A percentile compares a stretch with the other conserved stretches of the same genome.
Evolutionary conservation across 2,329 filamentous ascomycete genomes (phyloP).

Genomic region (Nemania bipapillata): DNA sequence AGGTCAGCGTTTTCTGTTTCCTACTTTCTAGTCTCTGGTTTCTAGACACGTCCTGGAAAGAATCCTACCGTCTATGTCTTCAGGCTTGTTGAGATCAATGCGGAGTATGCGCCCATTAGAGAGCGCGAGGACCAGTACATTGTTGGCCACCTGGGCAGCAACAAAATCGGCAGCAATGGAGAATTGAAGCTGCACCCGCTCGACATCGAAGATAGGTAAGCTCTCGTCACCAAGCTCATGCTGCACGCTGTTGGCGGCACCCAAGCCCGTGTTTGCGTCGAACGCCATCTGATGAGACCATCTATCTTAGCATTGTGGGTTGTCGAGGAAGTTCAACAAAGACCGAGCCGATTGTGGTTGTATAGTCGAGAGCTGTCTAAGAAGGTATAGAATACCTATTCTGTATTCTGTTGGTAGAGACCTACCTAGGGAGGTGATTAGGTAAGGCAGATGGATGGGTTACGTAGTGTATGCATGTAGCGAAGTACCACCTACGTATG

Average conservation of each 20-base stretch:
- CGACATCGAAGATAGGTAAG: constrained; percentile 92
- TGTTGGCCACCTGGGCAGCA: constrained; percentile 95
- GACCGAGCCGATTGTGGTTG: constrained; percentile 28
- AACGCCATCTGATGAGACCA: constrained; percentile 68
- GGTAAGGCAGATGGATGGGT: too few relatives aligned
- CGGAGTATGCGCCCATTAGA: constrained; percentile 91
- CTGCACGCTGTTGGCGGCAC: constrained; percentile 69
- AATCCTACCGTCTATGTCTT: constrained; percentile 81
- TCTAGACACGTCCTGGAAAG: background rate
- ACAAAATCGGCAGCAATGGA: constrained; percentile 94
- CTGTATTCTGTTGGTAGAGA: background rate
- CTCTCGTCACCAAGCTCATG: constrained; percentile 66
- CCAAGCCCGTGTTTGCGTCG: constrained; percentile 77
- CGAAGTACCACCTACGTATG: constrained; percentile 7
- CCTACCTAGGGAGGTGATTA: background rate
- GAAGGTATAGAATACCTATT: background rate
- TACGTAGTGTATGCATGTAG: constrained; percentile 28
- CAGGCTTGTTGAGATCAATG: constrained; percentile 91
- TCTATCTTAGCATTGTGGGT: constrained; percentile 45
- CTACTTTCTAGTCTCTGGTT: background rate
- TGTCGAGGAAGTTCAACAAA: constrained; percentile 26
- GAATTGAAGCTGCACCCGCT: constrained; percentile 92
- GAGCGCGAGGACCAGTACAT: constrained; percentile 90
- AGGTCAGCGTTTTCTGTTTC: constrained; percentile 31
- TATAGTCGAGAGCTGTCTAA: constrained; percentile 3